Evolutionary conservation across 768 basidiomycete species (phyloP).

Genomic region (Lentinula edodes): DNA sequence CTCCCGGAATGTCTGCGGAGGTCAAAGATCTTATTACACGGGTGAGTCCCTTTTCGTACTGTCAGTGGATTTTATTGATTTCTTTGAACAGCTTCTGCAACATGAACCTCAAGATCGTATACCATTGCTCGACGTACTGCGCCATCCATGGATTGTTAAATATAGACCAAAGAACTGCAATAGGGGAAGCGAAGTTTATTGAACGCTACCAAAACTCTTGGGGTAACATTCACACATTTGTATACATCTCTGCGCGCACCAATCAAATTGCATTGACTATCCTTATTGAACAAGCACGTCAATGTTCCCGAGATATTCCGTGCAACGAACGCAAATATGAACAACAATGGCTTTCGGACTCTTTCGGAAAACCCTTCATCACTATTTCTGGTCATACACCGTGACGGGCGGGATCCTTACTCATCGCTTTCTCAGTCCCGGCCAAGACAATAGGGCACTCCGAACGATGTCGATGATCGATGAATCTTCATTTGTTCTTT

Average conservation of each 20-base stretch:
- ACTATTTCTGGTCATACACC: no score
- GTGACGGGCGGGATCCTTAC: no score
- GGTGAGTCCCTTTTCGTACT: conserved; percentile 28
- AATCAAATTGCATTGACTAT: not conserved
- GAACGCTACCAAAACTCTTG: not conserved
- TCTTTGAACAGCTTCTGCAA: conserved; percentile 64
- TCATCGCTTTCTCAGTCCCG: no score
- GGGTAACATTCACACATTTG: not conserved
- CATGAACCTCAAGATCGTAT: conserved; percentile 77
- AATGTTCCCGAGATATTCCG: not conserved
- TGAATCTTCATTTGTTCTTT: no score
- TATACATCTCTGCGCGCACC: no score
- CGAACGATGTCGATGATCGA: no score
- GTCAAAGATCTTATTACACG: conserved; percentile 60
- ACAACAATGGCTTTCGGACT: not conserved
- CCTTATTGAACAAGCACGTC: not conserved
- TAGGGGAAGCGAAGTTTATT: conserved; percentile 4
- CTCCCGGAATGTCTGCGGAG: conserved; percentile 51
- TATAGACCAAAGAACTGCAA: conserved; percentile 44
- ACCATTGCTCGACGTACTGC: conserved; percentile 65
- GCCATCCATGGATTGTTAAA: conserved; percentile 84
- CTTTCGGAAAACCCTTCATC: no score
- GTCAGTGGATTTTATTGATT: not conserved
- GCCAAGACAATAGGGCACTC: no score
- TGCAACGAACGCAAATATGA: not conserved